These are phyloP conservation scores for Colletotrichum simmondsii DNA, from an alignment of 2,329 filamentous ascomycete species.

Conservation along the genomic window DNA sequence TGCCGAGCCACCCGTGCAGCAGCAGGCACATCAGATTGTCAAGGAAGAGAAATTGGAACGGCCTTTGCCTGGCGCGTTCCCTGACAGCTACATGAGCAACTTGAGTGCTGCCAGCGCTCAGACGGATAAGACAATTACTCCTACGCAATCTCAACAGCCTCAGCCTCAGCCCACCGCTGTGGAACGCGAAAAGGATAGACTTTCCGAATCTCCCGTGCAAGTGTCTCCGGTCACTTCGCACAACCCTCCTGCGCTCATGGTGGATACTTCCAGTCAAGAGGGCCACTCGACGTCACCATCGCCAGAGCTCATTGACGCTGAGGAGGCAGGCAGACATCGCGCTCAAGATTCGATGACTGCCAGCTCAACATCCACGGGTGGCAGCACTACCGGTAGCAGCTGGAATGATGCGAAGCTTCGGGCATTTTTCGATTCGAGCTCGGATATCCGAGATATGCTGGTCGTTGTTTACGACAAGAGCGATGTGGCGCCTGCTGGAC, in stretches of 20 bases:
- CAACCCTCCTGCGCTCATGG: slow-evolving; percentile 74
- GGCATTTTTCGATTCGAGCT: slow-evolving; percentile 90
- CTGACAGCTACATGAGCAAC: slow-evolving; percentile 51
- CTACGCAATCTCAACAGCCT: slow-evolving; percentile 32
- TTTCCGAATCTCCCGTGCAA: slow-evolving; percentile 76
- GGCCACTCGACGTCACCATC: slow-evolving; percentile 74
- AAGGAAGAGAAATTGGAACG: slow-evolving; percentile 39
- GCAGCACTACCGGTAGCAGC: slow-evolving; percentile 63
- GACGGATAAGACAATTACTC: slow-evolving; percentile 45
- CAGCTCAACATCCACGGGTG: slow-evolving; percentile 55
- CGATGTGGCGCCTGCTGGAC: slow-evolving; percentile 79
- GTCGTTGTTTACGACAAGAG: slow-evolving; percentile 93
- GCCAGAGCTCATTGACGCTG: slow-evolving; percentile 66
- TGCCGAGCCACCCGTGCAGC: slow-evolving; percentile 43
- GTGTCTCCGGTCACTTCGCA: slow-evolving; percentile 66
- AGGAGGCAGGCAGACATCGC: slow-evolving; percentile 50
- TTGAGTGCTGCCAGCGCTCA: slow-evolving; percentile 44
- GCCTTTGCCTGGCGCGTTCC: slow-evolving; percentile 53
- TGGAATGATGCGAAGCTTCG: slow-evolving; percentile 92
- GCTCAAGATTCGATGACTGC: slow-evolving; percentile 62
- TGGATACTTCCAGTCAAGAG: slow-evolving; percentile 78
- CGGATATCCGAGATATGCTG: slow-evolving; percentile 89
- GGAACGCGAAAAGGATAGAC: slow-evolving; percentile 49
- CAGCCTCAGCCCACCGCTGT: slow-evolving; percentile 6
- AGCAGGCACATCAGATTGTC: slow-evolving; percentile 35